phyloP scores from a whole-genome alignment of 495 filamentous ascomycete genomes.

The Neurospora cerealis region DNA sequence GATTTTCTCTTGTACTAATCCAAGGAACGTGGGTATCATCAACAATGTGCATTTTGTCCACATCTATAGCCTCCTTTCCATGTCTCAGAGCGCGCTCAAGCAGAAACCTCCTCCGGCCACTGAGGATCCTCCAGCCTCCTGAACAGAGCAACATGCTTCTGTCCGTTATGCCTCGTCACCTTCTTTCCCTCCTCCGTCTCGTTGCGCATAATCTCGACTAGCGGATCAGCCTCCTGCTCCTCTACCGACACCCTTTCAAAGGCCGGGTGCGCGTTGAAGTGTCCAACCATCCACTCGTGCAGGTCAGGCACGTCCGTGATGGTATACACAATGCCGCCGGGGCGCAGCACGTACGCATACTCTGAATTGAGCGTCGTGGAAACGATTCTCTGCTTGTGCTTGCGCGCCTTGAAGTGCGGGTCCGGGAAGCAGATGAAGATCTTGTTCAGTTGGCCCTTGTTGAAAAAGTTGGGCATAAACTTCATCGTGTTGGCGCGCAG shows the following conservation, averaged over 20 bases:
- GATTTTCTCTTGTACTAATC: not conserved
- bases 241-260: conserved; percentile 56
- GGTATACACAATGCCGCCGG: conserved; percentile 82
- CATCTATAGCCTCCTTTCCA: not conserved
- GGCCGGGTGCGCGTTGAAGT: conserved; percentile 62
- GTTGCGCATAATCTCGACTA: conserved; percentile 67
- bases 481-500: conserved; percentile 96
- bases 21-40: not conserved
- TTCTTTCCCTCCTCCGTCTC: conserved; percentile 98
- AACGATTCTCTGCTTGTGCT: conserved; percentile 93
- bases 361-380: conserved; percentile 80
- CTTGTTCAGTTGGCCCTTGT: conserved; percentile 62
- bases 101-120: conserved; percentile 29
- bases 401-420: conserved; percentile 93
- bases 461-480: conserved; percentile 93
- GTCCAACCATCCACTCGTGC: conserved; percentile 81
- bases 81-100: not conserved
- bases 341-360: conserved; percentile 80
- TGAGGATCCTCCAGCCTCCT: conserved; percentile 68
- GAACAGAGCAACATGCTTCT: conserved; percentile 82
- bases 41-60: not conserved
- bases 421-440: conserved; percentile 98
- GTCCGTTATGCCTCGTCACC: conserved; percentile 79
- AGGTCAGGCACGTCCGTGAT: conserved; percentile 96
- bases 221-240: conserved; percentile 62